Evolutionary conservation across 176 grass and related monocot genomes (phyloP).

Genomic region (Poa annua): DNA sequence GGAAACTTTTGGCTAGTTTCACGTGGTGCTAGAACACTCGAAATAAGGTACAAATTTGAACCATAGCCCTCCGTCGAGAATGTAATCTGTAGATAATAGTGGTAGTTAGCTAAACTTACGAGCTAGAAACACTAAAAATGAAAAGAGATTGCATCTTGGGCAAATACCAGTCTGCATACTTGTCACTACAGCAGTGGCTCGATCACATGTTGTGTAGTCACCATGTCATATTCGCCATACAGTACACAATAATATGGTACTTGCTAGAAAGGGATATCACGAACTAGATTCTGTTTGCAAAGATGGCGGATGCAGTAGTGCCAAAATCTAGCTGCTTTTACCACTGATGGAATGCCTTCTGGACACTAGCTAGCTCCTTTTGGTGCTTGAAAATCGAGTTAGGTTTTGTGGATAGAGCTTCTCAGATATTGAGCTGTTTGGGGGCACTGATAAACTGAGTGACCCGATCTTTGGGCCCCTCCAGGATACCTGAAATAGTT

Average conservation of each 20-base stretch:
- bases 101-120: background rate
- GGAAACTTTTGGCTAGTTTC: background rate
- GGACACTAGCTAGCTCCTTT: background rate
- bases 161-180: background rate
- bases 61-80: conserved; percentile 1
- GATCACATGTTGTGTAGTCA: background rate
- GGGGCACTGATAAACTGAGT: background rate
- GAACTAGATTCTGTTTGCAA: conserved; percentile 44
- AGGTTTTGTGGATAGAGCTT: conserved; percentile 43
- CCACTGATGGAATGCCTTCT: conserved; percentile 36
- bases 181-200: conserved; percentile 21
- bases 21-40: background rate
- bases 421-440: conserved; percentile 19
- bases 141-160: conserved; percentile 18
- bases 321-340: conserved; percentile 19
- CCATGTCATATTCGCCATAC: conserved; percentile 19
- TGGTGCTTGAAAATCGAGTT: conserved; percentile 26
- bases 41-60: conserved; percentile 26
- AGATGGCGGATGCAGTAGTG: conserved; percentile 11
- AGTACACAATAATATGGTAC: conserved; percentile 32
- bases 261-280: conserved; percentile 23
- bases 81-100: conserved; percentile 3
- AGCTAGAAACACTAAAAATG: background rate
- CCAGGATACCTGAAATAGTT: conserved; percentile 25
- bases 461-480: conserved; percentile 16